Evolutionary conservation across 345 rosid species (phyloP), one percentile per base, ranked within the genome.

Genomic region (Litchi chinensis): DNA sequence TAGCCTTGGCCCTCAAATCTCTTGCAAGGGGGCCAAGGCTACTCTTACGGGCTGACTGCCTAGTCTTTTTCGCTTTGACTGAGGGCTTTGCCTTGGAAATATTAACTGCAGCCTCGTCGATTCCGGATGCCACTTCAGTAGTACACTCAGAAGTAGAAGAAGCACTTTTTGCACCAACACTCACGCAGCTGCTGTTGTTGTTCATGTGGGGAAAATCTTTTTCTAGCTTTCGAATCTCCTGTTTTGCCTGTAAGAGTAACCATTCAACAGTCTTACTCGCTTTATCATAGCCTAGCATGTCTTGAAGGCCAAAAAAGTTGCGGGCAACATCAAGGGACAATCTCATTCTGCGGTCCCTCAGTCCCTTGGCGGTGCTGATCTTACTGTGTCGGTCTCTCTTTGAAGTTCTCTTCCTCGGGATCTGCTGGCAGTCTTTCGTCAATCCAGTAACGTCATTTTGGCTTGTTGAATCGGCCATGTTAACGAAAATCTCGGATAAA

Each of bases 311-410:
- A 26, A 93, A 95, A 79, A 95, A 91, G 63, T 88, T 82, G 8
- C 82, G 82, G 13, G 98, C 98, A 22, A 91, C 93, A 40, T 90
- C 90, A 19, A 90, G 83, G 8, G 98, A 95, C 79, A 95, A 78
- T 81, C 98, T 89, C 93, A 95, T 90, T 70, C 98, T 84, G 82
- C 98, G 86, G 46, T 95, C 97, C 78, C 98, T 81, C 5, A 88
- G 90, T 21, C 98, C 98, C 40, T 85, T 89, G 11, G 95, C 96
- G 0, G 98, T 95, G 74, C 82, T 74, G 70, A 95, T 93, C 88
- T 95, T 95, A 87, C 98, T 95, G 80, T 95, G 97, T 66, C 96
- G 87, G 73, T 93, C 98, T 66, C 80, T 89, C 83, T 90, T 93
- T 28, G 84, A 78, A 43, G 79, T 70, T 78, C 90, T 84, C 82